Evolutionary conservation across 2,329 filamentous ascomycete species (phyloP).

Genomic region (Plectosphaerella plurivora): DNA sequence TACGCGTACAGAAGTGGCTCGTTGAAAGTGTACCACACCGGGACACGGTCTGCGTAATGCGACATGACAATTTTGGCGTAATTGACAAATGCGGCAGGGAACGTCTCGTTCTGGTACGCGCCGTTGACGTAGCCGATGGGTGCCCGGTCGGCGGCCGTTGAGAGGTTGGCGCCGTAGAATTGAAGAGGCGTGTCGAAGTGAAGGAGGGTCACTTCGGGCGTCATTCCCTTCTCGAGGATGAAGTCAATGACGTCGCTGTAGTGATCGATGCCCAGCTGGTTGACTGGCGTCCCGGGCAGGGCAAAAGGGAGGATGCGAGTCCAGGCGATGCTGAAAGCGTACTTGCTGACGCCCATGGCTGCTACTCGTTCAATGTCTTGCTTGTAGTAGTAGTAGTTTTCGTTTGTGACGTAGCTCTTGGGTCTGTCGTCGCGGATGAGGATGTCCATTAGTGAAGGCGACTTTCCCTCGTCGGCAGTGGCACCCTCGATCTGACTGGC

Average conservation of each 20-base stretch:
- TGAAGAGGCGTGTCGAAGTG: neutral
- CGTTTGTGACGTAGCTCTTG: conserved; percentile 34
- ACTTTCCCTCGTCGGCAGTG: conserved; percentile 35
- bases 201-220: conserved; percentile 34
- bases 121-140: conserved; percentile 35
- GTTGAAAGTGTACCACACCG: conserved; percentile 50
- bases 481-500: conserved; percentile 42
- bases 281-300: conserved; percentile 43
- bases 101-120: conserved; percentile 39
- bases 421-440: conserved; percentile 17
- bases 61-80: conserved; percentile 48
- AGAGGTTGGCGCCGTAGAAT: conserved; percentile 32
- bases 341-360: conserved; percentile 44
- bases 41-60: conserved; percentile 45
- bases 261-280: conserved; percentile 44
- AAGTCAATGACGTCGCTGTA: conserved; percentile 34
- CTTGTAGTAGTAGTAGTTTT: conserved; percentile 52
- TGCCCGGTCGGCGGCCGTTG: conserved; percentile 14
- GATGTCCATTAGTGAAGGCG: conserved; percentile 38
- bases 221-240: conserved; percentile 42
- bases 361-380: conserved; percentile 51
- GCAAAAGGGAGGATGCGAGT: conserved; percentile 48
- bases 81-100: conserved; percentile 46
- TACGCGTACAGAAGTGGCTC: conserved; percentile 39
- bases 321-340: conserved; percentile 50